These are phyloP conservation scores for Eutypa lata DNA, from an alignment of 2,329 filamentous ascomycete species.

Conservation along the genomic window DNA sequence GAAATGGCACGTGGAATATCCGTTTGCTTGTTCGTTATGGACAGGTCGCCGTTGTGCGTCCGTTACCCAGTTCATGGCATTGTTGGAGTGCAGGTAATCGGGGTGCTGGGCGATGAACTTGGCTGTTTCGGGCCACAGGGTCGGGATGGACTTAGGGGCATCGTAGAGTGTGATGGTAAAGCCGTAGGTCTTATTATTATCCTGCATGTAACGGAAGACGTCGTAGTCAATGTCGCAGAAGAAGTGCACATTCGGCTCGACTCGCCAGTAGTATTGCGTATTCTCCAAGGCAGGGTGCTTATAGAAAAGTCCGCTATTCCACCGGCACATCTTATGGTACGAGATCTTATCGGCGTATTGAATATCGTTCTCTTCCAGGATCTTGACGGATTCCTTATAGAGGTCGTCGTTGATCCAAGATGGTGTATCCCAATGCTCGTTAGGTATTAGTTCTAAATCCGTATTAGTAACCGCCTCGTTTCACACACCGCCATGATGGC, in stretches of 20 bases:
- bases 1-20: slow-evolving; percentile 98
- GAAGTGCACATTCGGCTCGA: slow-evolving; percentile 98
- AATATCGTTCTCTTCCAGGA: slow-evolving; percentile 79
- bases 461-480: slow-evolving; percentile 22
- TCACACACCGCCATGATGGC: not conserved
- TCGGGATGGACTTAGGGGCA: slow-evolving; percentile 78
- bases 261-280: slow-evolving; percentile 93
- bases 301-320: slow-evolving; percentile 98
- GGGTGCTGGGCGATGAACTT: slow-evolving; percentile 87
- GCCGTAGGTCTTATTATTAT: slow-evolving; percentile 98
- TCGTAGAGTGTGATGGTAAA: slow-evolving; percentile 99
- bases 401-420: slow-evolving; percentile 89
- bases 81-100: slow-evolving; percentile 76
- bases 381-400: slow-evolving; percentile 77
- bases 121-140: slow-evolving; percentile 90
- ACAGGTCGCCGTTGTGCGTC: slow-evolving; percentile 74
- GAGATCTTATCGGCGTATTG: slow-evolving; percentile 87
- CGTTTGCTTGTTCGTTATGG: slow-evolving; percentile 77
- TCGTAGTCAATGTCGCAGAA: slow-evolving; percentile 99
- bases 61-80: slow-evolving; percentile 82
- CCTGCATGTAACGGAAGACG: slow-evolving; percentile 95
- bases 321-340: slow-evolving; percentile 98
- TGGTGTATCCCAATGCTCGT: slow-evolving; percentile 90
- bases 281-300: slow-evolving; percentile 84
- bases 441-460: slow-evolving; percentile 76